Base-by-base conservation (phyloP, 148 eudicot genomes). In the Cornus florida region DNA sequence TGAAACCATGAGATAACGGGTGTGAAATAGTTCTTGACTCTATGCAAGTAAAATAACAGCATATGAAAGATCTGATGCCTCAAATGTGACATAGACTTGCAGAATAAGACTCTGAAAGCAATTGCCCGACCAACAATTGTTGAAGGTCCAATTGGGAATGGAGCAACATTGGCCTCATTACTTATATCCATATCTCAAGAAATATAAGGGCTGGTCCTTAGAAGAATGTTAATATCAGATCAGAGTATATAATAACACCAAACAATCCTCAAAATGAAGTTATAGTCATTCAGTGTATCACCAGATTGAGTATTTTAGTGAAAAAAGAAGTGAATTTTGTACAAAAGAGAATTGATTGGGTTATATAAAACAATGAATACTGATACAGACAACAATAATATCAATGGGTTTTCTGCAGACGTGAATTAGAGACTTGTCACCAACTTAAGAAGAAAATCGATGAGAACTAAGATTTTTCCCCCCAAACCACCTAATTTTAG, bases 1-100 rank as follows among this genome's bases (percentile, higher is more conserved):
- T 93, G 91, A 72, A 96, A 85, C 97, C 98, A 96, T n/a, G 95
- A 89, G 70, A 94, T 74, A 16, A 92, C 12, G 4, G 98, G 99
- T 0, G 77, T 77, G 72, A 86, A 68, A 69, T 70, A 69, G 60
- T 69, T 70, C 75, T 73, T 85, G 56, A 72, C 24, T 72, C 79
- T 79, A n/a, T 66, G 66, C 10, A 92, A 83, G 77, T 81, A 82
- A 77, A 75, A 69, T 71, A 87, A 50, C 78, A 92, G 56, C 46
- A 86, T 48, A 46, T 56, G 75, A 57, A 79, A 69, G 31, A 92
- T 56, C 22, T 86, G 90, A 68, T 85, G 85, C 87, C 89, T 87
- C 74, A 94, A 91, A 14, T 92, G 95, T 14, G 89, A 59, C 82
- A 91, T 79, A 11, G 99, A 94, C 83, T 91, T 91, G 84, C 93